These are phyloP conservation scores for Aspergillus bombycis DNA, from an alignment of 2,329 filamentous ascomycete species.

Conservation along the genomic window DNA sequence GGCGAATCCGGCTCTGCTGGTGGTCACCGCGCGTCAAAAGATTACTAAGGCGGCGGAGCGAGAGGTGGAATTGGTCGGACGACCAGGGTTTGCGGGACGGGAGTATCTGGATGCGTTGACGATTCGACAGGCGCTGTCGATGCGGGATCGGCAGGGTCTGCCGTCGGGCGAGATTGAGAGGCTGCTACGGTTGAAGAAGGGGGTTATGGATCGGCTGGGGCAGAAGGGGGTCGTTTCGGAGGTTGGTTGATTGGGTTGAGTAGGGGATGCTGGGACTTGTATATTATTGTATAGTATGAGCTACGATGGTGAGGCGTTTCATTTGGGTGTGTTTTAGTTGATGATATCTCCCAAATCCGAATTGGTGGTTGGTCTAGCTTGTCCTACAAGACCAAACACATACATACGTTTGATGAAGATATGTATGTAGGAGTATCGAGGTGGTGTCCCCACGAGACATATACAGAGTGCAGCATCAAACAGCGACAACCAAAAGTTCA, in stretches of 20 bases:
- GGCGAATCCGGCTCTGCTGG: slow-evolving; percentile 58
- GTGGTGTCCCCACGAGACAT: too few relatives aligned
- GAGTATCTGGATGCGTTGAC: slow-evolving; percentile 54
- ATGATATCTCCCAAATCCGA: not conserved
- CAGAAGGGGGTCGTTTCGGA: slow-evolving; percentile 36
- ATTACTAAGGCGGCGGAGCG: slow-evolving; percentile 57
- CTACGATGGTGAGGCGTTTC: not conserved
- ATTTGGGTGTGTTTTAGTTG: not conserved
- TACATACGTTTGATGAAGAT: too few relatives aligned
- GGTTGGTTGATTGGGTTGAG: slow-evolving; percentile 11
- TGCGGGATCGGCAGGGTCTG: slow-evolving; percentile 50
- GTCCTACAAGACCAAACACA: too few relatives aligned
- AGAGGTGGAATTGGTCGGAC: slow-evolving; percentile 56
- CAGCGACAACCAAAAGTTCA: not conserved
- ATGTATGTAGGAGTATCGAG: too few relatives aligned
- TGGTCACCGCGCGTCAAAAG: slow-evolving; percentile 55
- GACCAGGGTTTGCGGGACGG: slow-evolving; percentile 43
- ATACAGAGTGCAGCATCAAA: not conserved
- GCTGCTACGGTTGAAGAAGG: slow-evolving; percentile 47
- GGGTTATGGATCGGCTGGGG: slow-evolving; percentile 47
- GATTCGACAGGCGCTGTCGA: slow-evolving; percentile 52
- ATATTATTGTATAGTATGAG: slow-evolving; percentile 12
- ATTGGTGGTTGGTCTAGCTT: not conserved
- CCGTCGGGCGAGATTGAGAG: slow-evolving; percentile 46
- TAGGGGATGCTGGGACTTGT: not conserved